phyloP scores from a whole-genome alignment of 257 asterid genomes.

The Anisodus acutangulus region DNA sequence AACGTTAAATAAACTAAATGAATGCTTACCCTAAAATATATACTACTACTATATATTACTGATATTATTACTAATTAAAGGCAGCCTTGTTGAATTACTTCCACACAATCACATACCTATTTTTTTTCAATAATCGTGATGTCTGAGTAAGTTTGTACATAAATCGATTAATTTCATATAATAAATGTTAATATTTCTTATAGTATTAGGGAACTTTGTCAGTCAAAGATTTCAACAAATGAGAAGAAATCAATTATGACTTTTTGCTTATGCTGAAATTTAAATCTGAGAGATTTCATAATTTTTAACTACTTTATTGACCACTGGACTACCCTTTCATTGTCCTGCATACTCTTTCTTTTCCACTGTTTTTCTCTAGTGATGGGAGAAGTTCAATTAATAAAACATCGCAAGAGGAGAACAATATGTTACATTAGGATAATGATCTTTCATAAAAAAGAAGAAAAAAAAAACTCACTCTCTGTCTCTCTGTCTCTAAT shows the following conservation, averaged over 20 bases:
- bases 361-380: neutral
- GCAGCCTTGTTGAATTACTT: neutral
- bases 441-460: neutral
- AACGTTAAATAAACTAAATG: neutral
- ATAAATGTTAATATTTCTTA: too few relatives aligned
- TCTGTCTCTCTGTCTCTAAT: neutral
- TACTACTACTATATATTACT: neutral
- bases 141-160: too few relatives aligned
- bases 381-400: neutral
- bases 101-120: neutral
- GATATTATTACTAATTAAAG: neutral
- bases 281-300: neutral
- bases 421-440: neutral
- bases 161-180: too few relatives aligned
- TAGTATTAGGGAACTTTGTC: too few relatives aligned
- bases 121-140: too few relatives aligned
- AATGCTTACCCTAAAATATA: neutral
- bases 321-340: too few relatives aligned
- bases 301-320: neutral
- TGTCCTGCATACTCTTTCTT: neutral
- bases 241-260: neutral
- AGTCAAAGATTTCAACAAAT: neutral
- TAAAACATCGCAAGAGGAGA: neutral
- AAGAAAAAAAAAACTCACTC: too few relatives aligned
- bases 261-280: neutral